Percentiles rank a stretch among this genome's conserved stretches.
These are phyloP conservation scores for Zasmidium citrigriseum DNA, from an alignment of 2,329 filamentous ascomycete species.

Conservation along the genomic window DNA sequence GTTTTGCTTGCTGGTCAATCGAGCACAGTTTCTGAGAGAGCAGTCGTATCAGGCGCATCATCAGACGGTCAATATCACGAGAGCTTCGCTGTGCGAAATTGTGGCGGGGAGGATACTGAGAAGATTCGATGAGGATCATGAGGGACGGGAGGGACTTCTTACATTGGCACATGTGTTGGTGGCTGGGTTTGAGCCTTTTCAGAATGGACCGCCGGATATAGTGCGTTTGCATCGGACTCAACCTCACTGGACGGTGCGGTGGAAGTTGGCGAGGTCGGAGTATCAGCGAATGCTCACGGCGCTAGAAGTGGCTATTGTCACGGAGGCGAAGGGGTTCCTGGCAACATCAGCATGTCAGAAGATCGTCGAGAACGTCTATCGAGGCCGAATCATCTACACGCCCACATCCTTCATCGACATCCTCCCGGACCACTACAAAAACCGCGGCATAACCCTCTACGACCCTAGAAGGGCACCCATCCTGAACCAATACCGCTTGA, in stretches of 20 bases:
- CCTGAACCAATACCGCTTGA: conserved; percentile 81
- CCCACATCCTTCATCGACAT: conserved; percentile 81
- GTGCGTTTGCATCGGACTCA: conserved; percentile 57
- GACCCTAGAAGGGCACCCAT: conserved; percentile 73
- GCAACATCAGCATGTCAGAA: conserved; percentile 77
- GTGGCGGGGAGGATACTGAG: conserved; percentile 76
- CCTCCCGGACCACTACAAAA: conserved; percentile 82
- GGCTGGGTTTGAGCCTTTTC: conserved; percentile 81
- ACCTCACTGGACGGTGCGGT: conserved; percentile 47
- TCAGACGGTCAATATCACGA: conserved; percentile 77
- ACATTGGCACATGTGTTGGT: conserved; percentile 78
- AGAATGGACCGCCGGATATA: conserved; percentile 72
- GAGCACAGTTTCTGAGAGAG: conserved; percentile 75
- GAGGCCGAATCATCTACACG: conserved; percentile 78
- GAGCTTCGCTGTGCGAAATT: conserved; percentile 76
- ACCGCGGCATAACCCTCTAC: conserved; percentile 78
- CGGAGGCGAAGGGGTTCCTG: conserved; percentile 76
- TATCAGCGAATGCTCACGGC: conserved; percentile 68
- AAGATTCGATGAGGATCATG: conserved; percentile 76
- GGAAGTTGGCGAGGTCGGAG: conserved; percentile 43
- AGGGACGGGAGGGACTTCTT: conserved; percentile 69
- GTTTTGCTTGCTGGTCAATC: conserved; percentile 81
- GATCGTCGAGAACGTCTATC: conserved; percentile 80
- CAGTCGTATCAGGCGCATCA: conserved; percentile 74
- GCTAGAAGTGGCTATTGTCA: conserved; percentile 80